Evolutionary conservation across 345 rosid species (phyloP), one percentile per base, ranked within the genome.

Genomic region (Linum usitatissimum): DNA sequence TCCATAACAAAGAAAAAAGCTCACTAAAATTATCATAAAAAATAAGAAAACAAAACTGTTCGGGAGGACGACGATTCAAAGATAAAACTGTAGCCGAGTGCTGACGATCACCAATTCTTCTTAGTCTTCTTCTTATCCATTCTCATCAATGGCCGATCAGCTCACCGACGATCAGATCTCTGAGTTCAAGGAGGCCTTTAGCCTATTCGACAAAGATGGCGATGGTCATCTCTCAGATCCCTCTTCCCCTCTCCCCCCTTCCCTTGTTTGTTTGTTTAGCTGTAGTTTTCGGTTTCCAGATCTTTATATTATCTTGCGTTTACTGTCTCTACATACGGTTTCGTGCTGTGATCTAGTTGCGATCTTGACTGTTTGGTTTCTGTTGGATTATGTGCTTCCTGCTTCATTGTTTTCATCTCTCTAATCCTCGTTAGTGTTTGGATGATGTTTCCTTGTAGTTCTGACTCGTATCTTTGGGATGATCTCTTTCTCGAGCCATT

Each of bases 121-220:
- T 58, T 31, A 34, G 5, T 34, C 38, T 34, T 58, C 39, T 58
- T 30, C 36, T 60, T 21, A 23, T 15, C 19, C 19, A 54, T 65
- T 20, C 55, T 18, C 36, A 8, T 45, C 55, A 63, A 64, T 54
- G 58, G 66, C 58, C 48, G 42, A 53, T 36, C 59, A 64, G 63
- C 63, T 60, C 23, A 60, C 63, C 42, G 66, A 54, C 66, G 66
- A 54, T 18, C 58, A 53, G 66, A 64, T 64, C 66, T 64, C 66
- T 48, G 66, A 64, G 59, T 64, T 64, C 66, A 64, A 64, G 59
- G 66, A 64, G 55, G 66, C 66, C 59, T 55, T 55, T 9, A 55
- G 59, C 59, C 59, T 55, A 55, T 55, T 55, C 59, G 59, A 55
- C 59, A 55, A 55, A 28, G 59, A 55, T 19, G 59, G 59, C 59